Conservation (phyloP, 768 basidiomycete species). For the Termitomyces sp. region DNA sequence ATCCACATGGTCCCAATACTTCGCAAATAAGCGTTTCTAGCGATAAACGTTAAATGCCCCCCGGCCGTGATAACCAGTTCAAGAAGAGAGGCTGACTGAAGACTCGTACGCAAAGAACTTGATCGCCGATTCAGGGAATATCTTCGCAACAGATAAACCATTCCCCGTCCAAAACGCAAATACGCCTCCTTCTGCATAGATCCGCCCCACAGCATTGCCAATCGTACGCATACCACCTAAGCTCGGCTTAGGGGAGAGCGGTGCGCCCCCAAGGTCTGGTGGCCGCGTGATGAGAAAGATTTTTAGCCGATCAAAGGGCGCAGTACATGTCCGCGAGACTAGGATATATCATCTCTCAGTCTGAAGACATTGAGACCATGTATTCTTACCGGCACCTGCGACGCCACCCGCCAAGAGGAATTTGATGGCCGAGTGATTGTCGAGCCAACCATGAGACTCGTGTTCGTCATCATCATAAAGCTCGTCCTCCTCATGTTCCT, state of each 20-base stretch:
- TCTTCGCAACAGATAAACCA: conserved; percentile 88
- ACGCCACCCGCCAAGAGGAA: conserved; percentile 93
- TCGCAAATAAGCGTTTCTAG: conserved; percentile 92
- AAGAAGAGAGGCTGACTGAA: conserved; percentile 48
- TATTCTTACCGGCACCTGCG: conserved; percentile 82
- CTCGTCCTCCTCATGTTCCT: conserved; percentile 39
- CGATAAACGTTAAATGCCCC: conserved; percentile 4
- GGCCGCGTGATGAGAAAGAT: conserved; percentile 92
- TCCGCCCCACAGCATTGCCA: conserved; percentile 63
- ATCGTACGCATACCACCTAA: conserved; percentile 62
- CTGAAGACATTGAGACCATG: conserved; percentile 15
- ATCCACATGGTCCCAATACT: conserved; percentile 86
- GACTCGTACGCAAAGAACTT: conserved; percentile 97
- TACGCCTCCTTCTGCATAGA: conserved; percentile 87
- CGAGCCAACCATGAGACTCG: conserved; percentile 56
- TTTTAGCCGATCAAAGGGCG: conserved; percentile 95
- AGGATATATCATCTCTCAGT: conserved; percentile 25
- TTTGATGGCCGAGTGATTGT: conserved; percentile 70
- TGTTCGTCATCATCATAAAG: conserved; percentile 54
- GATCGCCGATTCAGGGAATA: conserved; percentile 97
- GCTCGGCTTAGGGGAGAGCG: conserved; percentile 36
- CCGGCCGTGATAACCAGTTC: not conserved
- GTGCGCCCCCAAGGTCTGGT: conserved; percentile 61
- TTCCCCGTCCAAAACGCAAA: conserved; percentile 98
- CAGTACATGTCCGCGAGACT: conserved; percentile 96